Evolutionary conservation across 257 asterid species (phyloP), one percentile per base, ranked within the genome.

Genomic region (Forsythia suspensa): DNA sequence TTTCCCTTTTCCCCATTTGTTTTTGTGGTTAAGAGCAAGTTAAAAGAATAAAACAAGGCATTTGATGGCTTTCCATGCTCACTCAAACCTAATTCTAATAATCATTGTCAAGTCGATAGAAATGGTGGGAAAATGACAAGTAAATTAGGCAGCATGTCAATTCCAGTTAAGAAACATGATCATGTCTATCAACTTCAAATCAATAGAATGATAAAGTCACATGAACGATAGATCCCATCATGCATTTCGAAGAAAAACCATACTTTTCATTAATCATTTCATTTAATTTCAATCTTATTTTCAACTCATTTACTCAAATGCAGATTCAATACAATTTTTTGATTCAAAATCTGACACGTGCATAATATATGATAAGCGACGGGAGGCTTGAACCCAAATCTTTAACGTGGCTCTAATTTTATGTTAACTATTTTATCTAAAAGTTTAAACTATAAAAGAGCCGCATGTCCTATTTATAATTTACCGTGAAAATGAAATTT

Each of bases 101-200:
- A 63, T 29, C 70, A 29, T 63, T 63, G 38, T 57, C 66, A 57
- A 57, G 66, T 57, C 66, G 34, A 57, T n/a, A 20, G 66, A n/a
- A 57, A 57, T 18, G 7, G 34, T 63, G 20, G 70, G 40, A 29
- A 63, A 63, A 63, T 63, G 70, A 63, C 70, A 63, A 63, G 40
- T 63, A 63, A 63, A 63, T 63, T 63, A 63, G 70, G 70, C 70
- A 63, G 40, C 70, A 10, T 18, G 29, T 63, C 70, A 63, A 63
- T 63, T 63, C 70, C 38, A 63, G 40, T 24, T 29, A 63, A 21
- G 70, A 63, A 63, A 63, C 39, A 24, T 29, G 70, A 63, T 63
- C 16, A 63, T 29, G 18, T 4, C 15, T 0, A 8, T 63, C 70
- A 24, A 63, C 70, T 29, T 63, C 70, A 29, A 63, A 63, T 63